phyloP scores from a whole-genome alignment of 2,329 filamentous ascomycete species.

The Colletotrichum tabaci region DNA sequence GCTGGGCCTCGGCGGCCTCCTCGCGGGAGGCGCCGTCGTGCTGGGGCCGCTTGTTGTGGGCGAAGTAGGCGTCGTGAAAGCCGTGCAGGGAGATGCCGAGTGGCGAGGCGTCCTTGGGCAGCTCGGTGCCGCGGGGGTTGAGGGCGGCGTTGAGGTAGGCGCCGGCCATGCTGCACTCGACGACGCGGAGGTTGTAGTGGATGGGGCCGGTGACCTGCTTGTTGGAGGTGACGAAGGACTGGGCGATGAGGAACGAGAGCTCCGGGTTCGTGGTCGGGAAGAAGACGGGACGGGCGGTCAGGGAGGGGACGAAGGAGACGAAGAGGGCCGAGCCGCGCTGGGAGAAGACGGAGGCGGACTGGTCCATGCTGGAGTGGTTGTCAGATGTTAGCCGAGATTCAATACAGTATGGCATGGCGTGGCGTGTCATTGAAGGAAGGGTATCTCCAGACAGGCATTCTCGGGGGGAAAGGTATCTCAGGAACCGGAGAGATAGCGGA shows the following conservation, averaged over 20 bases:
- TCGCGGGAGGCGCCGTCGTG: slow-evolving; percentile 44
- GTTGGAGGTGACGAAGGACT: slow-evolving; percentile 93
- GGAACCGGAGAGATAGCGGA: no score
- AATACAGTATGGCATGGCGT: neutral
- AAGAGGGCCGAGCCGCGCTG: slow-evolving; percentile 88
- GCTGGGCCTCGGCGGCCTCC: slow-evolving; percentile 69
- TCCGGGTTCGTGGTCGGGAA: slow-evolving; percentile 88
- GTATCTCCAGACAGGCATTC: no score
- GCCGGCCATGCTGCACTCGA: slow-evolving; percentile 93
- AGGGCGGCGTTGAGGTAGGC: slow-evolving; percentile 73
- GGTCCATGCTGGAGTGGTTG: slow-evolving; percentile 82
- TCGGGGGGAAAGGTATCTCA: neutral
- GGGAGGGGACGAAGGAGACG: slow-evolving; percentile 87
- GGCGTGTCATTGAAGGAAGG: no score
- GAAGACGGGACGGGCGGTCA: slow-evolving; percentile 82
- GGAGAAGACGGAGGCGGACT: slow-evolving; percentile 95
- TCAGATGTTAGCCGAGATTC: neutral
- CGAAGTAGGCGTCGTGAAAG: slow-evolving; percentile 88
- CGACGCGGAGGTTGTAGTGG: slow-evolving; percentile 96
- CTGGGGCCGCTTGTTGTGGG: slow-evolving; percentile 59
- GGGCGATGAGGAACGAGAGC: slow-evolving; percentile 92
- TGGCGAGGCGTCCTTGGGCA: slow-evolving; percentile 85
- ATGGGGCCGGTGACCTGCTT: slow-evolving; percentile 95
- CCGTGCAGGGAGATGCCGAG: slow-evolving; percentile 87
- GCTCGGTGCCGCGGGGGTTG: slow-evolving; percentile 69